These are phyloP conservation scores for Fragilaria radians DNA, from an alignment of 108 stramenopile genomes.

Conservation along the genomic window DNA sequence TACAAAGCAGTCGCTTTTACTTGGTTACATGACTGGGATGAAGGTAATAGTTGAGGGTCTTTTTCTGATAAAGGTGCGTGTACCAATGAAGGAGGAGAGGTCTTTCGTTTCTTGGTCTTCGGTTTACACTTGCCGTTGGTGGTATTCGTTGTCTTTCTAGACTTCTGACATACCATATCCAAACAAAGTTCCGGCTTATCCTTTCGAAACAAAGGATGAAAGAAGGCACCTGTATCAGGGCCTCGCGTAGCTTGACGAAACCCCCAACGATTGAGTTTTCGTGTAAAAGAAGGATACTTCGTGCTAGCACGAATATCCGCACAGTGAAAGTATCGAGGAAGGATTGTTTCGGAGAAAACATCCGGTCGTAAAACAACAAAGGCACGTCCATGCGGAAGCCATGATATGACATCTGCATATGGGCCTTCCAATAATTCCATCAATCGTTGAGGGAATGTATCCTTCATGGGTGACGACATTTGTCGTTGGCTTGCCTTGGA, in stretches of 20 bases:
- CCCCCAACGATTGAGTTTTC: constrained; percentile 82
- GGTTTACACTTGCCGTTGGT: no score
- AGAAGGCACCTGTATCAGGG: constrained; percentile 74
- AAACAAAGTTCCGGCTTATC: constrained; percentile 59
- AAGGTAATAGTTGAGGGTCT: not conserved
- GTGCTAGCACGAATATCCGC: constrained; percentile 39
- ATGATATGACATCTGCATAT: constrained; percentile 54
- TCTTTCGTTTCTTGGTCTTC: not conserved
- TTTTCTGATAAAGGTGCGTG: not conserved
- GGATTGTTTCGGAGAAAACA: constrained; percentile 52
- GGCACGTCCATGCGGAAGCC: constrained; percentile 73
- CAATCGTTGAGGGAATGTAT: constrained; percentile 69
- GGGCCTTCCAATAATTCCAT: constrained; percentile 55
- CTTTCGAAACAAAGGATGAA: constrained; percentile 60
- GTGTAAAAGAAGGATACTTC: constrained; percentile 73
- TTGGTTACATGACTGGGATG: not conserved
- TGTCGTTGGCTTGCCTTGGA: constrained; percentile 4
- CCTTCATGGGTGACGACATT: constrained; percentile 9
- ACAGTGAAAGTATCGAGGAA: constrained; percentile 64
- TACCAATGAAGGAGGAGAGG: not conserved
- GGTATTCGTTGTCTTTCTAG: constrained; percentile 20
- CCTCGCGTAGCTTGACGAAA: constrained; percentile 79
- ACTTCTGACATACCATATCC: constrained; percentile 71
- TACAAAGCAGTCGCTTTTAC: constrained; percentile 1
- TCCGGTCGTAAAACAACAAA: constrained; percentile 79